Evolutionary conservation across 1,284 basidiomycete genomes (phyloP).

Genomic region (Pholiota adiposa): DNA sequence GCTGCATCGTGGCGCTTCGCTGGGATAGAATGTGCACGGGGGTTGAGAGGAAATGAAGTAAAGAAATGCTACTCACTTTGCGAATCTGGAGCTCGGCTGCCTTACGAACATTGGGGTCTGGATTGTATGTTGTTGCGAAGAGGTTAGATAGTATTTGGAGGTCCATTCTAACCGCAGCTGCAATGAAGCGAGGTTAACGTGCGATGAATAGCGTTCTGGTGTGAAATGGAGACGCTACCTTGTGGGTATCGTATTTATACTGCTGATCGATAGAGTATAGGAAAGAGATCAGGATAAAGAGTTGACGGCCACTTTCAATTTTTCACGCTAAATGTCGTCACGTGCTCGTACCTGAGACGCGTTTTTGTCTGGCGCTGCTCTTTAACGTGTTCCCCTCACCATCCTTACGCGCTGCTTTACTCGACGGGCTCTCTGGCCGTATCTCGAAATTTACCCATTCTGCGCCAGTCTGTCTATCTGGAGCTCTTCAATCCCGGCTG

Average conservation of each 20-base stretch:
- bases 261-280: conserved; percentile 16
- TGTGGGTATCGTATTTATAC: conserved; percentile 20
- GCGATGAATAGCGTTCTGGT: conserved; percentile 1
- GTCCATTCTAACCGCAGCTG: conserved; percentile 57
- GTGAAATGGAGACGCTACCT: conserved; percentile 1
- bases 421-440: not conserved
- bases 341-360: conserved; percentile 20
- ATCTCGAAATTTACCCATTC: not conserved
- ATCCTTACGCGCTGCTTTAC: not conserved
- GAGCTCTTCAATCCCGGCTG: not conserved
- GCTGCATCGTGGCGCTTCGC: not conserved
- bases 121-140: conserved; percentile 78
- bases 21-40: not conserved
- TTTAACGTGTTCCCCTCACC: conserved; percentile 2
- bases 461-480: not conserved
- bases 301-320: conserved; percentile 20
- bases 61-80: conserved; percentile 53
- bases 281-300: conserved; percentile 22
- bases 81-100: conserved; percentile 83
- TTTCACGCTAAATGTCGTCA: conserved; percentile 14
- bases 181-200: conserved; percentile 4
- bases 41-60: not conserved
- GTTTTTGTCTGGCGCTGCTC: conserved; percentile 3
- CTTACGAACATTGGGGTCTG: conserved; percentile 86
- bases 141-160: conserved; percentile 75